Evolutionary conservation across 1,139 yeast species (phyloP).

Genomic region (Hansenula lynferdii): DNA sequence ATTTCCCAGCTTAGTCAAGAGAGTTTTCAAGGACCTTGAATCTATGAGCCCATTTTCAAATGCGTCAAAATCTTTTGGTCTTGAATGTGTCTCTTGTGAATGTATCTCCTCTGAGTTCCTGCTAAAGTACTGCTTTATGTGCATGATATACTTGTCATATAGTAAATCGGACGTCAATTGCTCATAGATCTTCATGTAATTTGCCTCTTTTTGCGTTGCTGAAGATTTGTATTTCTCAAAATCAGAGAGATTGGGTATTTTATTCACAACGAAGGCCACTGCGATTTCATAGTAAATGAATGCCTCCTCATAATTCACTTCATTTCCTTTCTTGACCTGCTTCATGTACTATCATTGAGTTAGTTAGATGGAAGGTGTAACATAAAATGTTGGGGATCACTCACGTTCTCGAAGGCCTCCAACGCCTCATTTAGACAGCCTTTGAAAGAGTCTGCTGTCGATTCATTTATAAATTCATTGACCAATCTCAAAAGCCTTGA

Average conservation of each 20-base stretch:
- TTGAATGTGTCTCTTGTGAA: too few relatives aligned
- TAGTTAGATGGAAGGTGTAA: neutral
- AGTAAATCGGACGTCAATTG: slow-evolving; percentile 5
- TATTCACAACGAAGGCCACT: slow-evolving; percentile 21
- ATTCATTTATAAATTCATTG: neutral
- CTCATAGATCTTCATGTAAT: slow-evolving; percentile 8
- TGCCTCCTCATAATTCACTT: slow-evolving; percentile 24
- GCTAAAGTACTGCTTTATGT: slow-evolving; percentile 2
- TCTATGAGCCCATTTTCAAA: slow-evolving; percentile 9
- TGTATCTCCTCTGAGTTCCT: too few relatives aligned
- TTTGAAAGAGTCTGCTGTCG: neutral
- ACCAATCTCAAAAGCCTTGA: neutral
- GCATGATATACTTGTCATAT: slow-evolving; percentile 5
- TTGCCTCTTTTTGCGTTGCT: slow-evolving; percentile 17
- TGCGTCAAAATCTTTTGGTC: slow-evolving; percentile 7
- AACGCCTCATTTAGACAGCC: slow-evolving; percentile 1
- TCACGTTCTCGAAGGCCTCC: slow-evolving; percentile 2
- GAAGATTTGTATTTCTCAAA: slow-evolving; percentile 19
- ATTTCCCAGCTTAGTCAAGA: slow-evolving; percentile 14
- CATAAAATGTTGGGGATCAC: neutral
- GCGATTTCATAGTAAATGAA: slow-evolving; percentile 29
- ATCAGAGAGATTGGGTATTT: slow-evolving; percentile 19
- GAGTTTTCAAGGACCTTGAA: slow-evolving; percentile 11
- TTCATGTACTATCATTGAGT: neutral
- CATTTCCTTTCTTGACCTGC: neutral